These are phyloP conservation scores for Heterobasidion irregulare DNA, from an alignment of 1,284 basidiomycete species.

Conservation along the genomic window DNA sequence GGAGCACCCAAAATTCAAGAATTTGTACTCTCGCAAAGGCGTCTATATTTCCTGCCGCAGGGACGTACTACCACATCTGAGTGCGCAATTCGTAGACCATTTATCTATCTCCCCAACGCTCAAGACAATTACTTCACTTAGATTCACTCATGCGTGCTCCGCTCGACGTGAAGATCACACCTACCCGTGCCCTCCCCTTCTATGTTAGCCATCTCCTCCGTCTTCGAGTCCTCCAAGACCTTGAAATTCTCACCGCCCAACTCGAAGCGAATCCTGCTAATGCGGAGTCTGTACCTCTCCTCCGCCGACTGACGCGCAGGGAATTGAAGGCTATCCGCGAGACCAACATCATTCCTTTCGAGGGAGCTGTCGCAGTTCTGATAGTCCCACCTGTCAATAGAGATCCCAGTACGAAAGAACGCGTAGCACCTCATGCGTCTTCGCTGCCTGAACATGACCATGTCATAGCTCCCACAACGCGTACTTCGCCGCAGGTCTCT, in stretches of 20 bases:
- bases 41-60: conserved; percentile 53
- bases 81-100: no score
- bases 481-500: background rate
- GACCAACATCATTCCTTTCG: conserved; percentile 38
- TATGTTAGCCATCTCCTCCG: conserved; percentile 61
- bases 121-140: no score
- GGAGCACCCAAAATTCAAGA: conserved; percentile 52
- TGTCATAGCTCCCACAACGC: background rate
- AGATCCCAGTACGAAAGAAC: conserved; percentile 36
- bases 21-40: conserved; percentile 32
- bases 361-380: conserved; percentile 51
- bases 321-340: conserved; percentile 47
- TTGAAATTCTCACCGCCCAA: conserved; percentile 44
- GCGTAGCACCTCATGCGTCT: conserved; percentile 33
- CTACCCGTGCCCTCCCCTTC: conserved; percentile 14
- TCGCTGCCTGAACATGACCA: conserved; percentile 26
- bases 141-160: no score
- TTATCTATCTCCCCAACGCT: no score
- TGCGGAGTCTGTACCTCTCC: conserved; percentile 23
- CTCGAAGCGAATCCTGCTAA: conserved; percentile 24
- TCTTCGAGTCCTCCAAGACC: conserved; percentile 63
- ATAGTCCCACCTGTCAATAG: conserved; percentile 64
- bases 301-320: conserved; percentile 52
- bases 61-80: conserved; percentile 25
- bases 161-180: background rate